Evolutionary conservation across 495 filamentous ascomycete genomes (phyloP), one percentile per base, ranked within the genome.

Genomic region (Neurospora sp.): DNA sequence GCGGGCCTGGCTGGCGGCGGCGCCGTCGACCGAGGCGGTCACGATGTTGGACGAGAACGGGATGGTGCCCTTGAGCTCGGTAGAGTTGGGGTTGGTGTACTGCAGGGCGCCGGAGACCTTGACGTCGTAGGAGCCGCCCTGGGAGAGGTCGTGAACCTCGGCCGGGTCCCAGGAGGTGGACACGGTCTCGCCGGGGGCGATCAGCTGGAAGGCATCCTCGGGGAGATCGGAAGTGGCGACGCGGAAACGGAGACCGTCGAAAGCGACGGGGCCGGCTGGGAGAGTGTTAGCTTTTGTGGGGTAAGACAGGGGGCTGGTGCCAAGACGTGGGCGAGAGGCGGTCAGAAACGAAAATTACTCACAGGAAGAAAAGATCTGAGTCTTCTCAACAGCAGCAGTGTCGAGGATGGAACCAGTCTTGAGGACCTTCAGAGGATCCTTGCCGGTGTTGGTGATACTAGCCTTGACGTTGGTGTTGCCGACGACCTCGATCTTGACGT

Each of bases 391-490:
- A 0, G 89, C 84, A 9, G 82, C 81, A 38, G 78, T 78, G 71
- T 91, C 89, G 22, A 88, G 80, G 81, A 92, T 87, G 72, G 88
- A 89, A 69, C 90, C 90, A 39, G 87, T 84, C 77, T 88, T 89
- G 72, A 92, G 83, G 61, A 91, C 79, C 73, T 87, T 89, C 39
- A 92, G 78, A 65, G 83, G 81, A 61, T 83, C 80, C 38, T 79
- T 78, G 40, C 88, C 90, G 48, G 81, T 86, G 81, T 92, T 91
- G 70, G 85, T 89, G 70, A 91, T 84, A 35, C 84, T 83, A 5
- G 89, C 87, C 79, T 89, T 88, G 75, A 91, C 85, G 41, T 82
- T 84, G 61, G 86, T 87, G 77, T 88, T 87, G 72, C 83, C 82
- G 39, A 84, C 81, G 72, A 86, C 84, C 70, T 83, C 82, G 71